Evolutionary conservation across 2,329 filamentous ascomycete genomes (phyloP).

Genomic region (Mariannaea elegans): DNA sequence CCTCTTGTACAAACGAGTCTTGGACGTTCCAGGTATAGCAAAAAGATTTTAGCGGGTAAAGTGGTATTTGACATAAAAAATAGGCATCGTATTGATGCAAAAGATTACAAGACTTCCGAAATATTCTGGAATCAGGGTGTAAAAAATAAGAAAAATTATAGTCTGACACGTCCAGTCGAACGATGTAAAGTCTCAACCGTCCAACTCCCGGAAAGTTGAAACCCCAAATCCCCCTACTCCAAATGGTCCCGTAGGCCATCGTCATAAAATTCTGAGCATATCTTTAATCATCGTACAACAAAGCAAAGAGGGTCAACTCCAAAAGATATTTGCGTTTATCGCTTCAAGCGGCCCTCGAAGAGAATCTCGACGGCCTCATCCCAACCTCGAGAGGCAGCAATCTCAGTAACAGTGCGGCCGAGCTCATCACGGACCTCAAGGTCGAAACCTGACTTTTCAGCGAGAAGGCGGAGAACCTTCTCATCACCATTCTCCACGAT

Average conservation of each 20-base stretch:
- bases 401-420: slow-evolving; percentile 63
- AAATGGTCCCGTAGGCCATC: slow-evolving; percentile 19
- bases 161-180: slow-evolving; percentile 27
- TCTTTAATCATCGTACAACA: slow-evolving; percentile 33
- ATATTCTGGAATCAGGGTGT: slow-evolving; percentile 25
- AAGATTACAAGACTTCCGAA: slow-evolving; percentile 11
- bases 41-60: background rate
- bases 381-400: slow-evolving; percentile 67
- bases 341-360: slow-evolving; percentile 28
- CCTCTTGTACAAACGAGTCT: no score
- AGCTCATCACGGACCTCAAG: slow-evolving; percentile 62
- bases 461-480: slow-evolving; percentile 61
- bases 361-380: slow-evolving; percentile 63
- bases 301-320: background rate
- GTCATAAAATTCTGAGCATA: slow-evolving; percentile 20
- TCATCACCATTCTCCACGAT: slow-evolving; percentile 71
- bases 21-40: no score
- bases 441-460: slow-evolving; percentile 59
- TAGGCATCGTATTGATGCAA: slow-evolving; percentile 18
- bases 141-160: slow-evolving; percentile 18
- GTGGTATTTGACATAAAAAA: slow-evolving; percentile 30
- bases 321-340: slow-evolving; percentile 9
- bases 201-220: slow-evolving; percentile 23
- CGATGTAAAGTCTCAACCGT: slow-evolving; percentile 19
- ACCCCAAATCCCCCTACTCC: slow-evolving; percentile 33